Evolutionary conservation across 768 basidiomycete species (phyloP).

Genomic region (Xerocomellus chrysenteron): DNA sequence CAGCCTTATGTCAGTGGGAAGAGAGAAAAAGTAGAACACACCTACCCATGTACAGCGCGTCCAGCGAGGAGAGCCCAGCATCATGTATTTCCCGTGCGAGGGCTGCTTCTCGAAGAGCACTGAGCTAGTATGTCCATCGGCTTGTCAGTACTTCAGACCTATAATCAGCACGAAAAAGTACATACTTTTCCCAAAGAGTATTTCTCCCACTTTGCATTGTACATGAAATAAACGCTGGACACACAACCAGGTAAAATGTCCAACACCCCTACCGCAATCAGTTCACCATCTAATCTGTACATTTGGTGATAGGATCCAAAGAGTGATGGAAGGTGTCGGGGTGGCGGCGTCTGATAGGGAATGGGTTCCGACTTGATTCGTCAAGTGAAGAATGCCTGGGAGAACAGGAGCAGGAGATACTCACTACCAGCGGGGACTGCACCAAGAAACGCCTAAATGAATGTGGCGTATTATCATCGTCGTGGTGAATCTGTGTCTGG

Average conservation of each 20-base stretch:
- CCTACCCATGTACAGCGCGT: conserved; percentile 85
- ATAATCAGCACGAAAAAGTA: background rate
- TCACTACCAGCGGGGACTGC: conserved; percentile 68
- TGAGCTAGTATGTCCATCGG: conserved; percentile 50
- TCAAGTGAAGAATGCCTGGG: background rate
- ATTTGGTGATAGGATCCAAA: conserved; percentile 95
- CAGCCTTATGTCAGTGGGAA: background rate
- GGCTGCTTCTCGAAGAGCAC: conserved; percentile 78
- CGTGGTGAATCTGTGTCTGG: conserved; percentile 76
- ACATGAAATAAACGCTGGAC: conserved; percentile 88
- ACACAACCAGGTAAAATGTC: conserved; percentile 89
- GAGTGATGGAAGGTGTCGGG: conserved; percentile 60
- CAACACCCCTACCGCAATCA: conserved; percentile 84
- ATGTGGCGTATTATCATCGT: conserved; percentile 46
- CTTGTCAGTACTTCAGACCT: background rate
- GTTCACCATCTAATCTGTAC: conserved; percentile 75
- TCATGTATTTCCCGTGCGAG: conserved; percentile 73
- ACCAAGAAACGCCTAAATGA: conserved; percentile 79
- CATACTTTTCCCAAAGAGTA: conserved; percentile 77
- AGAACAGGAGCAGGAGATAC: conserved; percentile 18
- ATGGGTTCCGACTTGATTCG: conserved; percentile 54
- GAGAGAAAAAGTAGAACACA: background rate
- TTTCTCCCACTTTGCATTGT: conserved; percentile 66
- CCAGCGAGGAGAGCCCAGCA: conserved; percentile 63
- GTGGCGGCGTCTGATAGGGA: conserved; percentile 49